Evolutionary conservation across 2,329 filamentous ascomycete genomes (phyloP).

Genomic region (Berkeleyomyces rouxiae): DNA sequence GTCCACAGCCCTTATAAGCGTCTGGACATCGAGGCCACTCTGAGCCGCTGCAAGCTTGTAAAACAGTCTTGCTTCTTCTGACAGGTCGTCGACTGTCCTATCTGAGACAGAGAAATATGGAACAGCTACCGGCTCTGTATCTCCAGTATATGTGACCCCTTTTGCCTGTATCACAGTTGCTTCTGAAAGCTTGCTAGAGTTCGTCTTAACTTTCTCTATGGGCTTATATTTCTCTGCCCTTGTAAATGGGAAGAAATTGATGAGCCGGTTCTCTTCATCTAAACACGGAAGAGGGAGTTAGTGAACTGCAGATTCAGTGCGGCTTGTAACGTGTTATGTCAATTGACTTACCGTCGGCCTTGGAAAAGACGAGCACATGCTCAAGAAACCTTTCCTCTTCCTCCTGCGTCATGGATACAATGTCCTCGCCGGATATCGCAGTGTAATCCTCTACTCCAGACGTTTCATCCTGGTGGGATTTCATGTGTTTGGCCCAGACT

Average conservation of each 20-base stretch:
- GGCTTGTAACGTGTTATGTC: background rate
- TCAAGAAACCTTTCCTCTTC: conserved; percentile 51
- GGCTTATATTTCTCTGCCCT: background rate
- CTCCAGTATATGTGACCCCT: background rate
- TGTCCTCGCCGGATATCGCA: conserved; percentile 41
- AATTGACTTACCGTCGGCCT: conserved; percentile 1
- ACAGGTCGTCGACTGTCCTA: conserved; percentile 10
- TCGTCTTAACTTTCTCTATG: background rate
- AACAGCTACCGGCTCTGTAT: background rate
- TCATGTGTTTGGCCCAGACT: conserved; percentile 32
- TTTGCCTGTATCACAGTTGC: background rate
- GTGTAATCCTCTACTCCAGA: conserved; percentile 26
- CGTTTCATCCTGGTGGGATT: conserved; percentile 17
- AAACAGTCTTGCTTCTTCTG: conserved; percentile 10
- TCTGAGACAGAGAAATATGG: conserved; percentile 9
- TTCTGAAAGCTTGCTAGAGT: background rate
- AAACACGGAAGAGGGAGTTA: background rate
- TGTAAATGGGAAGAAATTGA: conserved; percentile 8
- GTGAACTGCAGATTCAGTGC: background rate
- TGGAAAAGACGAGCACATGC: conserved; percentile 19
- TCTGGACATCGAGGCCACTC: conserved; percentile 10
- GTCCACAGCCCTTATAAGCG: conserved; percentile 12
- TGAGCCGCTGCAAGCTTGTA: conserved; percentile 11
- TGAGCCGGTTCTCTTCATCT: conserved; percentile 1
- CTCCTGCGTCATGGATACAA: conserved; percentile 41